Evolutionary conservation across 306 rosid species (phyloP).

Genomic region (Arachis hypogaea): DNA sequence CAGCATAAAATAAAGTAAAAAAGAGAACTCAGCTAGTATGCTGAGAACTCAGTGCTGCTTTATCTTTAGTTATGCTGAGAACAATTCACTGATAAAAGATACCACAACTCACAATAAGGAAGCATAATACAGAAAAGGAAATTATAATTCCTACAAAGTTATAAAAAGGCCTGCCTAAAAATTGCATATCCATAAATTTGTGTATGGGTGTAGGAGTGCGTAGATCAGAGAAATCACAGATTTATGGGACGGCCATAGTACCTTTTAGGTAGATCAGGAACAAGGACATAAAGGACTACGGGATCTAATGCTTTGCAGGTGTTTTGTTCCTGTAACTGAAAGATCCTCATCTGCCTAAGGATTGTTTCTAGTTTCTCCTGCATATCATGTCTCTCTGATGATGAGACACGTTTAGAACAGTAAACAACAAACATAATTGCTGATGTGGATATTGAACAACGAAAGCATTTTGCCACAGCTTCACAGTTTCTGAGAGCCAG

Average conservation of each 20-base stretch:
- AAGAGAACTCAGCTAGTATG: constrained; percentile 8
- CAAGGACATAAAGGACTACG: constrained; percentile 68
- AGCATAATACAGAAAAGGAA: background rate
- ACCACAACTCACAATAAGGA: constrained; percentile 11
- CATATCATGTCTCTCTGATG: constrained; percentile 52
- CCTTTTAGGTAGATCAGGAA: constrained; percentile 91
- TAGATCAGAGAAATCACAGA: constrained; percentile 17
- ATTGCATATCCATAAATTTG: constrained; percentile 26
- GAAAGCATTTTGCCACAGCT: constrained; percentile 84
- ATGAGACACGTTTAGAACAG: constrained; percentile 64
- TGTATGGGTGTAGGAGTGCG: background rate
- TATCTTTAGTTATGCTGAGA: constrained; percentile 25
- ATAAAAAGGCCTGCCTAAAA: background rate
- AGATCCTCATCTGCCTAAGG: constrained; percentile 60
- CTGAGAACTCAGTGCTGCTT: background rate
- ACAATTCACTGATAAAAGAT: constrained; percentile 14
- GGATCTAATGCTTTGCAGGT: constrained; percentile 54
- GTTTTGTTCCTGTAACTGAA: constrained; percentile 42
- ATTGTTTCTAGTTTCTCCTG: constrained; percentile 57
- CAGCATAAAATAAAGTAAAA: background rate
- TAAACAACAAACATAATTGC: constrained; percentile 65
- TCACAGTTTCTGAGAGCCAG: constrained; percentile 89
- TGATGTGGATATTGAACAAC: constrained; percentile 74
- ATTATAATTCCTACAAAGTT: constrained; percentile 9
- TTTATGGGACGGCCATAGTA: constrained; percentile 30